phyloP scores from a whole-genome alignment of 139 green algal genomes.

The Tetradesmus lagerheimii region DNA sequence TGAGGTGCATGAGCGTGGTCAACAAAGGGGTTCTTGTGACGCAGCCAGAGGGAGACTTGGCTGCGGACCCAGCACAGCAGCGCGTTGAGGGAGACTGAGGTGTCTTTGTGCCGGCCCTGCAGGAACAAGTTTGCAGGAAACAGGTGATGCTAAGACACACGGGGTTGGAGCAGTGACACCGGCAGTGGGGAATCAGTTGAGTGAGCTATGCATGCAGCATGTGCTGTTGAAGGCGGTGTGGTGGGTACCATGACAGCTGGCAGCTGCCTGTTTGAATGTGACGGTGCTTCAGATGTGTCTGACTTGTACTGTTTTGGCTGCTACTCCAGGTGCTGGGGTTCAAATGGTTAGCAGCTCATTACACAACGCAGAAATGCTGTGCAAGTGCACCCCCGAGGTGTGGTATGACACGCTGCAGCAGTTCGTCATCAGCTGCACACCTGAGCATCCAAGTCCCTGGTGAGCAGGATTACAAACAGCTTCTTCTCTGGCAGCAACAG shows the following conservation, averaged over 20 bases:
- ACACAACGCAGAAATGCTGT: not conserved
- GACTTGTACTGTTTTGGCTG: no score
- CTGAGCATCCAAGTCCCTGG: not conserved
- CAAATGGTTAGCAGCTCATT: no score
- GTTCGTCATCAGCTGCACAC: not conserved
- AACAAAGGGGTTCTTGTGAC: conserved; percentile 39
- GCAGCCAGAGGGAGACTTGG: not conserved
- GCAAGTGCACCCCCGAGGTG: not conserved
- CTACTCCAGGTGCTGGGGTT: no score
- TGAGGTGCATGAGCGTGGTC: not conserved
- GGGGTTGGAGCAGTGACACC: not conserved
- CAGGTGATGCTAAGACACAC: no score
- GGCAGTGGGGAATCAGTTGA: not conserved
- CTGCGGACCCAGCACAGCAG: conserved; percentile 14
- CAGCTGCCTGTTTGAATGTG: no score
- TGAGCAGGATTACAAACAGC: conserved; percentile 38
- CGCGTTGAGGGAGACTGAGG: not conserved
- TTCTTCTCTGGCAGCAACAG: conserved; percentile 32
- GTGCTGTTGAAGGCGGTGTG: not conserved
- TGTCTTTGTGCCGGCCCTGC: not conserved
- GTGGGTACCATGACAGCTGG: no score
- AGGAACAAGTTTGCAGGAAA: not conserved
- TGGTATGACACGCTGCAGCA: not conserved
- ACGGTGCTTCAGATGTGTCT: no score
- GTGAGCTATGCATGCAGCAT: not conserved